A percentile compares a stretch with the other conserved stretches of the same genome.
phyloP scores from a whole-genome alignment of 495 filamentous ascomycete species.

The Thermochaetoides thermophila region DNA sequence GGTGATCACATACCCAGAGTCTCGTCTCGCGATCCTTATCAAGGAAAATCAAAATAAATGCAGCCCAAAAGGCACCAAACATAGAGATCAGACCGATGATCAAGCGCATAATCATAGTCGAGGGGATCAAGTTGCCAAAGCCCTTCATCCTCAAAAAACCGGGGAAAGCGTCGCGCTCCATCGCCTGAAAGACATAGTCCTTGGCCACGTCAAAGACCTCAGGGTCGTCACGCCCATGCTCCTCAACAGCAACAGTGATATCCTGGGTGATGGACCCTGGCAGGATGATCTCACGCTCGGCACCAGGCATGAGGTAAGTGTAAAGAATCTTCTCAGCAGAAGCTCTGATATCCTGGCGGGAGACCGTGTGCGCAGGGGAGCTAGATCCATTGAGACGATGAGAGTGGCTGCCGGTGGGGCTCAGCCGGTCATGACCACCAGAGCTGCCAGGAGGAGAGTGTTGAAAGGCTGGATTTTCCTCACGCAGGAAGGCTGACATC shows the following conservation, averaged over 20 bases:
- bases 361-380: constrained; percentile 73
- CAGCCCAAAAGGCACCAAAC: constrained; percentile 87
- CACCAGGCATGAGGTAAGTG: constrained; percentile 80
- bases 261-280: constrained; percentile 71
- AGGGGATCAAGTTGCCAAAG: constrained; percentile 82
- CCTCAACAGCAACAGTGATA: constrained; percentile 72
- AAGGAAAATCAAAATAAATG: constrained; percentile 83
- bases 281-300: constrained; percentile 88
- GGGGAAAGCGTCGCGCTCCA: constrained; percentile 97
- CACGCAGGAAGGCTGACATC: constrained; percentile 76
- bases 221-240: constrained; percentile 80
- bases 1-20: constrained; percentile 53
- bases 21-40: constrained; percentile 57
- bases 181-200: constrained; percentile 98
- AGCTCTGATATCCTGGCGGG: constrained; percentile 71
- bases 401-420: constrained; percentile 41
- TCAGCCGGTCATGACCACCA: constrained; percentile 50
- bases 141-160: constrained; percentile 91
- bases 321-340: constrained; percentile 97
- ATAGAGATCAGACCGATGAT: constrained; percentile 75
- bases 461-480: constrained; percentile 41
- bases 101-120: constrained; percentile 68
- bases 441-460: constrained; percentile 58
- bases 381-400: constrained; percentile 45
- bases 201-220: constrained; percentile 95